Evolutionary conservation across 2,329 filamentous ascomycete species (phyloP), one percentile per base, ranked within the genome.

Genomic region (Hypoxylon sp.): DNA sequence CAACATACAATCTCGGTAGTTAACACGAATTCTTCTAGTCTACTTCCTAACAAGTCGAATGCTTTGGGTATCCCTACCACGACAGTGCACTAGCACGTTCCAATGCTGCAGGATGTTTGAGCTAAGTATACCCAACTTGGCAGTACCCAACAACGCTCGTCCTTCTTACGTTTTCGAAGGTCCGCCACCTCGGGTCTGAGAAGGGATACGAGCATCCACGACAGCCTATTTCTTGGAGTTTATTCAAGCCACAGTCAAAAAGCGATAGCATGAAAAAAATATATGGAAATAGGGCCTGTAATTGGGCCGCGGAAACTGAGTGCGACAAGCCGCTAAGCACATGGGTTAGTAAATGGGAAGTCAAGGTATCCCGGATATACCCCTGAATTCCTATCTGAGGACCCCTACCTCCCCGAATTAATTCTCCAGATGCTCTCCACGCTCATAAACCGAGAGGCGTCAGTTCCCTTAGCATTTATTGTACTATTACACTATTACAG

Each of bases 351-450:
- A 61, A 63, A 39, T 44, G 6, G n/a, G 17, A 26, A 64, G 47
- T 56, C 37, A 39, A 50, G 56, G 56, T 52, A 58, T 60, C 51
- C 60, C 29, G 19, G 26, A 58, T 44, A 54, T 42, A 48, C 48
- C 55, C 67, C 67, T 70, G 52, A 47, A 31, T 39, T 44, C 35
- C 22, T 52, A 54, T 61, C 54, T 46, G 17, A 52, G 31, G 24
- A 62, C 22, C 60, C 56, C 53, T 65, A 64, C 59, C 37, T 63
- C 59, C 53, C 46, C 47, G 48, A 53, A 56, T 47, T 63, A 44
- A 55, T 70, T 64, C 68, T 68, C 62, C 65, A 70, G 62, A 63
- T 58, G 54, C 39, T 58, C 65, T 67, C 60, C 67, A 64, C 63
- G 59, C 48, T 58, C 47, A 52, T 67, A 51, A 62, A 58, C 42